Evolutionary conservation across 805 yeast genomes (phyloP), one percentile per base, ranked within the genome.

Genomic region (Metschnikowia aberdeeniae): DNA sequence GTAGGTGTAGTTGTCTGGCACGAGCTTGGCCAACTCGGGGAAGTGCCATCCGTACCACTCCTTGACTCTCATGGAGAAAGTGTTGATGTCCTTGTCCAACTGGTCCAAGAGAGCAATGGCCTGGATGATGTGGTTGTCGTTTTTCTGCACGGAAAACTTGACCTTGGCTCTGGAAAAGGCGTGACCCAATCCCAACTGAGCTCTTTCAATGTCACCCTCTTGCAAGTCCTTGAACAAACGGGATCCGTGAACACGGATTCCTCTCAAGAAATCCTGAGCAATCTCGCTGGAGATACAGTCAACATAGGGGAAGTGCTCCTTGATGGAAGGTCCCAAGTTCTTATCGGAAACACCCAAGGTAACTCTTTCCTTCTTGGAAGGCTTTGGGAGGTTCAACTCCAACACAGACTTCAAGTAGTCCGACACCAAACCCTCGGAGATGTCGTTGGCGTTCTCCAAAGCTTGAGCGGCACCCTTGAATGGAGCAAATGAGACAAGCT

Each of bases 391-490:
- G 75, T 90, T 92, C 63, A 89, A 75, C 72, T 92, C 98, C 57
- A 93, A 73, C 45, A 93, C 78, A 33, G 95, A 81, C 68, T 88
- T 89, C 71, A 93, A 80, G 71, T 86, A 87, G 59, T 93, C 98
- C 48, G 90, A 85, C 46, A 92, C 96, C 58, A 90, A 78, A 62
- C 99, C 99, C 73, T 93, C 99, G 55, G 96, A 87, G 58, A 93
- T 86, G 65, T 93, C 98, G 65, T 93, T 93, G 57, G 98, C 97
- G 65, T 93, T 93, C 71, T 92, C 98, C 62, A 93, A 80, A 50
- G 99, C 99, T 71, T 93, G 98, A 43, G 99, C 98, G 50, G 99
- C 99, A 61, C 97, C 97, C 72, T 93, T 90, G 80, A 93, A 93
- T 41, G 99, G 99, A 49, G 97, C 96, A 72, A 93, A 93, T 12